Base-by-base conservation (phyloP, 495 filamentous ascomycete species). In the Aspergillus indologenus region DNA sequence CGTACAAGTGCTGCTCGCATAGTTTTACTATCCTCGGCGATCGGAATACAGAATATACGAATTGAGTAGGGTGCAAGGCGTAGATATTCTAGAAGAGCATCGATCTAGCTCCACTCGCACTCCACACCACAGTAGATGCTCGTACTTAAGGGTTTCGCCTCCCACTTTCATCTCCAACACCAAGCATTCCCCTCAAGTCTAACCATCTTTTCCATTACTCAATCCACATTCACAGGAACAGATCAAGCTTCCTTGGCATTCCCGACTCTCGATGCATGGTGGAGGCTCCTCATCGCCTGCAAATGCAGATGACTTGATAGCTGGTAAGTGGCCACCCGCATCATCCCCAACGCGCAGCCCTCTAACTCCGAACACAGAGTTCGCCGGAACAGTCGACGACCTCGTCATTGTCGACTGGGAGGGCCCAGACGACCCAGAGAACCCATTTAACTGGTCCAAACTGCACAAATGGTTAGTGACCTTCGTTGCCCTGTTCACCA, bases 401-500 rank as follows among this genome's bases (percentile, higher is more conserved):
- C 34, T 40, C 6, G 34, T 40, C 6, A 40, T 40, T 40, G 34
- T 40, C 34, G 34, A 40, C 34, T 40, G 34, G 34, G 12, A 40
- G 5, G 34, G 34, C 7, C 34, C 34, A 6, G 7, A 40, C 12
- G 34, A 40, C 12, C 34, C 5, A 15, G 34, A 40, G 2, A 40
- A 40, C 34, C 34, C 34, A 11, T 40, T 40, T 14, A 40, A 40
- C 34, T 40, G 34, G 34, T 40, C 34, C 34, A 40, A 40, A 14
- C 5, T 11, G 5, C 34, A 15, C 6, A 40, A 40, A 11, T 40
- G 34, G 34, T 15, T 40, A 11, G 34, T 40, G 34, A 40, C 34
- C 34, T 40, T 40, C 34, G 12, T 40, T 15, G 34, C 34, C 12
- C 34, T 40, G 5, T 51, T 51, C 9, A 81, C 81, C 2, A 83